These are phyloP conservation scores for Vanrija humicola DNA, from an alignment of 1,284 basidiomycete species.

Conservation along the genomic window DNA sequence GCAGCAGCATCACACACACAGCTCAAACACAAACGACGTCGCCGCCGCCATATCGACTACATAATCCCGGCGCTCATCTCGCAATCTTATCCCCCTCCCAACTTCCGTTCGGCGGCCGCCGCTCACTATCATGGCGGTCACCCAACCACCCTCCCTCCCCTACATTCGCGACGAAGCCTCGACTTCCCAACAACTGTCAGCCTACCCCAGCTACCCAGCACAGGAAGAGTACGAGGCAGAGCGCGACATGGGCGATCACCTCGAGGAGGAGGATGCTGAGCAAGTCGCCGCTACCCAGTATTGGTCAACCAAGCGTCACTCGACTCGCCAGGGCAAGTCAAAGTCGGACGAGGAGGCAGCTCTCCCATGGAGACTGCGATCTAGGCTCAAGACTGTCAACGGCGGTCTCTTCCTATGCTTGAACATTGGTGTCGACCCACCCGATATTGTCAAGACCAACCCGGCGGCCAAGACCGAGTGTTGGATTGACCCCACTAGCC, in stretches of 20 bases:
- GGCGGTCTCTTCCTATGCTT: conserved; percentile 93
- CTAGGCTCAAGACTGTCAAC: conserved; percentile 83
- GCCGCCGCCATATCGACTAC: too few relatives aligned
- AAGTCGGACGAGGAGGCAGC: conserved; percentile 37
- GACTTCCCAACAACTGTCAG: conserved; percentile 41
- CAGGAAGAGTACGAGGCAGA: conserved; percentile 24
- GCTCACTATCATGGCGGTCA: conserved; percentile 6
- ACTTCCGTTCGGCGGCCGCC: neutral
- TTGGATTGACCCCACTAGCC: conserved; percentile 92
- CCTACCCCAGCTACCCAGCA: conserved; percentile 27
- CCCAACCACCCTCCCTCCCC: conserved; percentile 32
- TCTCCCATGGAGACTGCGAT: conserved; percentile 67
- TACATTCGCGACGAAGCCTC: conserved; percentile 45
- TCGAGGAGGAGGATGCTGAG: conserved; percentile 23
- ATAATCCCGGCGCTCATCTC: too few relatives aligned
- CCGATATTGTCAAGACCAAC: conserved; percentile 94
- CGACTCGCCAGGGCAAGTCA: conserved; percentile 32
- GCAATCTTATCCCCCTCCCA: neutral
- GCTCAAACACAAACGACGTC: too few relatives aligned
- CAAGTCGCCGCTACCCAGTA: conserved; percentile 39
- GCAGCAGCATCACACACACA: too few relatives aligned
- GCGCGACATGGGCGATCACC: conserved; percentile 24
- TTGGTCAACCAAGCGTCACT: conserved; percentile 47
- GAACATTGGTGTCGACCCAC: conserved; percentile 96
- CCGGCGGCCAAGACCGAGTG: conserved; percentile 94